A percentile compares a stretch with the other conserved stretches of the same genome.
phyloP scores from a whole-genome alignment of 345 rosid species.

The Eucalyptus tenuipes region DNA sequence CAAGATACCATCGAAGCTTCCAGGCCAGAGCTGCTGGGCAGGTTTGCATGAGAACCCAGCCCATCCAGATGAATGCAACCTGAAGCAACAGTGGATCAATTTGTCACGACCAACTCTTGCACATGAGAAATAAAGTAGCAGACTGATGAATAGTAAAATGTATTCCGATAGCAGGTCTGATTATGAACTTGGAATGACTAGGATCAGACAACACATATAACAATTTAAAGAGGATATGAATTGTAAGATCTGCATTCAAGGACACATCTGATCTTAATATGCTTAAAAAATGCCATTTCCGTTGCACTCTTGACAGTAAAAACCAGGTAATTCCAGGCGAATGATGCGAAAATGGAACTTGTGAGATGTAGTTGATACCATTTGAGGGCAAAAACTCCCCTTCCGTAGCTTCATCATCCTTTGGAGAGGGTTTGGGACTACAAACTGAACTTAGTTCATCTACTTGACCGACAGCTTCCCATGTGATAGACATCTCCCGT shows the following conservation, averaged over 20 bases:
- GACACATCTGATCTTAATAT: not conserved
- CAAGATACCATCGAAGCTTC: not conserved
- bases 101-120: not conserved
- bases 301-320: not conserved
- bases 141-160: not conserved
- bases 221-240: not conserved
- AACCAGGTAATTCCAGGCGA: not conserved
- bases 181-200: not conserved
- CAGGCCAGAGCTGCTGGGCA: not conserved
- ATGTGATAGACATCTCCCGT: constrained; percentile 10
- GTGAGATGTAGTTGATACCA: constrained; percentile 10
- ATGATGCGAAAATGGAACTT: not conserved
- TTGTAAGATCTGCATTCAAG: not conserved
- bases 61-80: not conserved
- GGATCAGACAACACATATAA: not conserved
- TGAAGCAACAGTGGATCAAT: not conserved
- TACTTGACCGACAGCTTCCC: not conserved
- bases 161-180: not conserved
- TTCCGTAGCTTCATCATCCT: not conserved
- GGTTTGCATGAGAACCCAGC: not conserved
- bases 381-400: not conserved
- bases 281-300: not conserved
- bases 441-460: constrained; percentile 8
- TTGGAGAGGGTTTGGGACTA: constrained; percentile 1
- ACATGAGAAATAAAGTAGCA: not conserved